phyloP scores from a whole-genome alignment of 73 alveolate species.

The Symbiodinium pilosum region DNA sequence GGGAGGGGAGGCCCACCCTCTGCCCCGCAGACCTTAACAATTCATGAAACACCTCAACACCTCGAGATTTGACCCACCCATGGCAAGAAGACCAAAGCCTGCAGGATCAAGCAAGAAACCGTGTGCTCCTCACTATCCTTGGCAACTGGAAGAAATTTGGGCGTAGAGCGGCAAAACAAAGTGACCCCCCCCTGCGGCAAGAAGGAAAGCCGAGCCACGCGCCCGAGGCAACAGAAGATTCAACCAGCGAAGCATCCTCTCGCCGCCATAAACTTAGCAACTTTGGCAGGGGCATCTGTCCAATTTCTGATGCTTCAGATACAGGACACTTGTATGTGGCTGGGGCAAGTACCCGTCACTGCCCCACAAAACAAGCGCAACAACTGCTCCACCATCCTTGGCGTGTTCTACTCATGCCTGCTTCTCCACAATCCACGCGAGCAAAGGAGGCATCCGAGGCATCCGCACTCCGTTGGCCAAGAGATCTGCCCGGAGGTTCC shows the following conservation, averaged over 20 bases:
- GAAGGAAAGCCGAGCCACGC: neutral
- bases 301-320: neutral
- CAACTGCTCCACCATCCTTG: slow-evolving; percentile 30
- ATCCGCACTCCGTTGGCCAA: neutral
- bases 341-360: slow-evolving; percentile 18
- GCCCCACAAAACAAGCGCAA: neutral
- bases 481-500: neutral
- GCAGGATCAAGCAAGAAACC: neutral
- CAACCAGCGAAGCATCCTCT: slow-evolving; percentile 51
- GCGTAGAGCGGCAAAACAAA: neutral
- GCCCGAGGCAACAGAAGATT: slow-evolving; percentile 38
- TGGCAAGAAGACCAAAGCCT: neutral
- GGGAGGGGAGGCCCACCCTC: too few relatives aligned
- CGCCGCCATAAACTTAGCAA: slow-evolving; percentile 6
- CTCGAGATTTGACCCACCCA: neutral
- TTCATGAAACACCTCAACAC: too few relatives aligned
- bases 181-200: too few relatives aligned
- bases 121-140: neutral
- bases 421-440: too few relatives aligned
- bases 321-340: neutral
- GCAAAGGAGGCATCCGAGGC: too few relatives aligned
- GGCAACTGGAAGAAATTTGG: too few relatives aligned
- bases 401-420: too few relatives aligned
- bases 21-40: too few relatives aligned
- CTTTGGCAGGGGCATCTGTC: too few relatives aligned